Evolutionary conservation across 2,329 filamentous ascomycete genomes (phyloP).

Genomic region (Niveomyces coronatus): DNA sequence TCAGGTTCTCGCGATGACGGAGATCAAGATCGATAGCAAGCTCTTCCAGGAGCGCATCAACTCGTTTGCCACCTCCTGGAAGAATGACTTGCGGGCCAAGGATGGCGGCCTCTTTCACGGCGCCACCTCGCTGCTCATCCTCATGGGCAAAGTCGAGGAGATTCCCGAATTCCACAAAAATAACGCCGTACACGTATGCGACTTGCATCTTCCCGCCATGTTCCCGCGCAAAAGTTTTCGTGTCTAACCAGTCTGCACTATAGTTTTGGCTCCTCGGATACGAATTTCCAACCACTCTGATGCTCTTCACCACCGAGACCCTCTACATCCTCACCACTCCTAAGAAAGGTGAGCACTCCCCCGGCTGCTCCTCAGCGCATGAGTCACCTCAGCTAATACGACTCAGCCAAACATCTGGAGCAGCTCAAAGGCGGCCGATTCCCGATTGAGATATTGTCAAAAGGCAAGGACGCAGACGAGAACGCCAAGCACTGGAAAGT

Average conservation of each 20-base stretch:
- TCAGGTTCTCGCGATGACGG: conserved; percentile 47
- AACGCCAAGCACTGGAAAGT: conserved; percentile 86
- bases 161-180: conserved; percentile 84
- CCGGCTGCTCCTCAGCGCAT: neutral
- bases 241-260: conserved; percentile 9
- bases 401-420: conserved; percentile 78
- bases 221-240: neutral
- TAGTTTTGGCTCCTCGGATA: conserved; percentile 98
- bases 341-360: conserved; percentile 69
- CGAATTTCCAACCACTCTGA: conserved; percentile 92
- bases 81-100: conserved; percentile 83
- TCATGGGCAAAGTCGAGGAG: conserved; percentile 94
- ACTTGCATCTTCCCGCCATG: conserved; percentile 2
- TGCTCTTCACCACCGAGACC: conserved; percentile 80
- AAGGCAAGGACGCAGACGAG: conserved; percentile 82
- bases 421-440: conserved; percentile 86
- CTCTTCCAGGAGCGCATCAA: conserved; percentile 89
- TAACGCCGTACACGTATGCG: conserved; percentile 65
- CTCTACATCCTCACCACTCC: conserved; percentile 90
- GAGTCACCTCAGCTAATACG: conserved; percentile 21
- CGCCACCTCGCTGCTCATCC: conserved; percentile 73
- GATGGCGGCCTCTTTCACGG: conserved; percentile 76
- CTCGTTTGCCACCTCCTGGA: conserved; percentile 85
- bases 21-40: conserved; percentile 92
- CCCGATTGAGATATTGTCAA: conserved; percentile 81